Evolutionary conservation across 1,284 basidiomycete genomes (phyloP).

Genomic region (Trichosporon asahii): DNA sequence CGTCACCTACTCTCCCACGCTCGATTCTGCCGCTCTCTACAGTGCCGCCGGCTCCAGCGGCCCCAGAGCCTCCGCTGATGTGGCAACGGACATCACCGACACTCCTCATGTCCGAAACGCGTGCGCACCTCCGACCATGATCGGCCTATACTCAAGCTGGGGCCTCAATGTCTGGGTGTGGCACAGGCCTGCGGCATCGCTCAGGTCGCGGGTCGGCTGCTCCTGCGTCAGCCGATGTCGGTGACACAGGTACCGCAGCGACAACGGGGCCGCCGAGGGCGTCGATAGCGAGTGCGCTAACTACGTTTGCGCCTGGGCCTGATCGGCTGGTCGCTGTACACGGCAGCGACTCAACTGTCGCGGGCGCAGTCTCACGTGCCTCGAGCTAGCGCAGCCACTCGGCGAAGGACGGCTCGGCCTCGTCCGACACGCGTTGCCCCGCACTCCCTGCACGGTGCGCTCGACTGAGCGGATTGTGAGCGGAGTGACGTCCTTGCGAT

Average conservation of each 20-base stretch:
- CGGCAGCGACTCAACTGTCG: not conserved
- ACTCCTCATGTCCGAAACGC: not conserved
- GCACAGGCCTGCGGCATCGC: no score
- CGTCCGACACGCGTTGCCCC: not conserved
- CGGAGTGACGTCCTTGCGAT: not conserved
- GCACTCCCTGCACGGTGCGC: not conserved
- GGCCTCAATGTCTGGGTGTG: no score
- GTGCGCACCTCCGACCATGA: not conserved
- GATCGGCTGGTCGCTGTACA: not conserved
- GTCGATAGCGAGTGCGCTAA: not conserved
- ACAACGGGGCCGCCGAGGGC: not conserved
- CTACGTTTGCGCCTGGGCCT: not conserved
- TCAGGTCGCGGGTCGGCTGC: no score
- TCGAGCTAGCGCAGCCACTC: not conserved
- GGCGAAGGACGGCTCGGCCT: not conserved
- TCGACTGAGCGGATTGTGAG: not conserved
- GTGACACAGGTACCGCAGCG: not conserved
- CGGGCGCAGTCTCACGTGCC: not conserved
- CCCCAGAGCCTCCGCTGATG: not conserved
- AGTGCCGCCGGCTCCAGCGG: not conserved
- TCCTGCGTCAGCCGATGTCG: not conserved
- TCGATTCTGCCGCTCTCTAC: not conserved
- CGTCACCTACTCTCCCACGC: conserved; percentile 9
- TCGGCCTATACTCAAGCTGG: not conserved
- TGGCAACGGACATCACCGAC: conserved; percentile 2